phyloP scores from a whole-genome alignment of 2,329 filamentous ascomycete genomes.

The Cryphonectria carpinicola region DNA sequence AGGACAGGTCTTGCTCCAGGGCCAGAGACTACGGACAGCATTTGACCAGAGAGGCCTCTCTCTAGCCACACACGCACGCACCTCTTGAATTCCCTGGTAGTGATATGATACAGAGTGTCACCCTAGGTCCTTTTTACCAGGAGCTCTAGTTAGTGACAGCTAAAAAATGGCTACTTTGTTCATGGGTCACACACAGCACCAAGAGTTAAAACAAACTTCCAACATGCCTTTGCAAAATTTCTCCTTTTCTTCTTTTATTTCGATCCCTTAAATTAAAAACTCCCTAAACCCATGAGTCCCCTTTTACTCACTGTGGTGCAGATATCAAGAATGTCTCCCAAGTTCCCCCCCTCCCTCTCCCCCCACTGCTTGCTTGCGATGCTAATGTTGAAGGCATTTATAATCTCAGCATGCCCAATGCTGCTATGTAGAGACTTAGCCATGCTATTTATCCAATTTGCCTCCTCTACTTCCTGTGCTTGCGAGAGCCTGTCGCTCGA shows the following conservation, averaged over 20 bases:
- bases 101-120: not conserved
- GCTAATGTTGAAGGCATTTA: not conserved
- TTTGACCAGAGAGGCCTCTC: not conserved
- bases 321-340: not conserved
- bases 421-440: not conserved
- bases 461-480: not conserved
- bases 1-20: not conserved
- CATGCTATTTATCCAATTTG: not conserved
- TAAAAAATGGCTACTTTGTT: not conserved
- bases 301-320: not conserved
- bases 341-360: too few relatives aligned
- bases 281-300: conserved; percentile 15
- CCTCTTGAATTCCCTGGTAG: not conserved
- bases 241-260: conserved; percentile 1
- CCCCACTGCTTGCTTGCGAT: not conserved
- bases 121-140: not conserved
- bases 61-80: not conserved
- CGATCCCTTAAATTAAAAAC: conserved; percentile 8
- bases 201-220: not conserved
- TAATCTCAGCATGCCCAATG: not conserved
- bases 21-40: not conserved
- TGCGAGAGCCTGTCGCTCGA: not conserved
- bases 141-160: not conserved
- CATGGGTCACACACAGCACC: not conserved
- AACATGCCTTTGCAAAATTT: not conserved